Evolutionary conservation across 768 basidiomycete genomes (phyloP).

Genomic region (Gelatoporia subvermispora): DNA sequence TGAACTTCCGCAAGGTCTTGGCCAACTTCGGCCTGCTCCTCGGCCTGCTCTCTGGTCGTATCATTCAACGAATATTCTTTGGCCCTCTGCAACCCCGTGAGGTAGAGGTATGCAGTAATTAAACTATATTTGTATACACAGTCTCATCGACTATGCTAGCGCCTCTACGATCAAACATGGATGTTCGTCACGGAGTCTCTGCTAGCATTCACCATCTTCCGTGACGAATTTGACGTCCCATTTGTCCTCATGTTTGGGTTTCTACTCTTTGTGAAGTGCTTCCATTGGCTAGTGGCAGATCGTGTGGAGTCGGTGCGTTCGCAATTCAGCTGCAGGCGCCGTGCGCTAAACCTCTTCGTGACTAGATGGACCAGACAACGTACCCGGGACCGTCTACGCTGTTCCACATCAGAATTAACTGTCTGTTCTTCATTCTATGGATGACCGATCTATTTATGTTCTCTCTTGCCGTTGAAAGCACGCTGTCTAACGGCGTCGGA

Average conservation of each 20-base stretch:
- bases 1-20: constrained; percentile 52
- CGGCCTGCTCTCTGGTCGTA: constrained; percentile 68
- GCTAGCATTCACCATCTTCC: constrained; percentile 94
- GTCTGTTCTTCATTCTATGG: constrained; percentile 73
- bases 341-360: neutral
- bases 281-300: constrained; percentile 96
- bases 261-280: constrained; percentile 91
- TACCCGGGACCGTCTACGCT: constrained; percentile 76
- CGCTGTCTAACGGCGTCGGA: constrained; percentile 72
- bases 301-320: constrained; percentile 88
- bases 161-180: constrained; percentile 94
- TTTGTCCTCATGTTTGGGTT: constrained; percentile 95
- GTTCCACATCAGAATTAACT: constrained; percentile 83
- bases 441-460: constrained; percentile 73
- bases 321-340: constrained; percentile 7
- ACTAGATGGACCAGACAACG: constrained; percentile 94
- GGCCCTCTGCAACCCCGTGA: constrained; percentile 83
- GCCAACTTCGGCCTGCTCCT: constrained; percentile 86
- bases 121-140: neutral
- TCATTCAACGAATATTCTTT: constrained; percentile 87
- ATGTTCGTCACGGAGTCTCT: constrained; percentile 97
- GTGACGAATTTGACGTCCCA: constrained; percentile 89
- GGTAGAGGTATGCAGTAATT: constrained; percentile 64
- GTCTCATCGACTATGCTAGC: constrained; percentile 43
- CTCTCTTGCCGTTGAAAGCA: constrained; percentile 73